A percentile compares a stretch with the other conserved stretches of the same genome.
Conservation (phyloP, 1,139 yeast species). For the Chernovozyma sophiae-reginae region DNA sequence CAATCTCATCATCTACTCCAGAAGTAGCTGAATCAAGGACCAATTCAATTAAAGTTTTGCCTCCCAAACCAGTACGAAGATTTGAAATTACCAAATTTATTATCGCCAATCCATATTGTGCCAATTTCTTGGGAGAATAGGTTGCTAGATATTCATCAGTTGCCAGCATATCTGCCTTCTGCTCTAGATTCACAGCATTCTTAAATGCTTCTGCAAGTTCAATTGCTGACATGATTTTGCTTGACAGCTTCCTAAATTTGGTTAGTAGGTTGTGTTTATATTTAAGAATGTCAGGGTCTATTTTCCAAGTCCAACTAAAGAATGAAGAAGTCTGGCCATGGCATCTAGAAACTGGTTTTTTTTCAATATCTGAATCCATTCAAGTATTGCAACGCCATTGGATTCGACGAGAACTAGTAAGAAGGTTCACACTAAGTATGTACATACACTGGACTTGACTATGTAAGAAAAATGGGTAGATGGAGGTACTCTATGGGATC, state of each 20-base stretch:
- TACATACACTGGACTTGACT: conserved; percentile 1
- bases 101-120: conserved; percentile 70
- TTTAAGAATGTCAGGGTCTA: conserved; percentile 21
- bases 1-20: conserved; percentile 34
- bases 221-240: conserved; percentile 1
- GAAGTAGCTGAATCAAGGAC: conserved; percentile 55
- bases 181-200: conserved; percentile 53
- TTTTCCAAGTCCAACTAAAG: conserved; percentile 24
- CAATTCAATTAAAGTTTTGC: conserved; percentile 66
- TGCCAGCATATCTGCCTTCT: conserved; percentile 52
- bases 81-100: conserved; percentile 58
- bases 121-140: conserved; percentile 62
- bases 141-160: conserved; percentile 47
- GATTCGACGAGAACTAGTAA: conserved; percentile 1
- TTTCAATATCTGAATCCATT: conserved; percentile 12
- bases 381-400: neutral
- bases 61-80: conserved; percentile 76
- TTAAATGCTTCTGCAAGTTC: conserved; percentile 42
- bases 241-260: neutral
- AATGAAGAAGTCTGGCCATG: conserved; percentile 2
- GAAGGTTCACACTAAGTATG: conserved; percentile 2
- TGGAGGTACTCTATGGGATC: too few species aligned
- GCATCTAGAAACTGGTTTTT: conserved; percentile 21
- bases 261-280: neutral
- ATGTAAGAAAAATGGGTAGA: too few species aligned